Evolutionary conservation across 2,329 filamentous ascomycete genomes (phyloP).

Genomic region (Penicillium freii): DNA sequence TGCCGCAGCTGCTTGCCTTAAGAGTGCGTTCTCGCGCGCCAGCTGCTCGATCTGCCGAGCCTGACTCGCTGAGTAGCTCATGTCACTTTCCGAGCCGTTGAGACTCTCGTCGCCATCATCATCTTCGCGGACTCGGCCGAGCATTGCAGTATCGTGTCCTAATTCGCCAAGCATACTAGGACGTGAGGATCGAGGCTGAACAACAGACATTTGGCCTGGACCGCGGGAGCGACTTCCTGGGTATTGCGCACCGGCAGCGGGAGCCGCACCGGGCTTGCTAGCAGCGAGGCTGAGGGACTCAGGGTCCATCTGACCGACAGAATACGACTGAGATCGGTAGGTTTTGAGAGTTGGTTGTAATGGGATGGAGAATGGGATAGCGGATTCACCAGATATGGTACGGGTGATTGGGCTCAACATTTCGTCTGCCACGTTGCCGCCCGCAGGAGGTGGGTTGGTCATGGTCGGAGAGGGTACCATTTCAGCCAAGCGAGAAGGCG

Average conservation of each 20-base stretch:
- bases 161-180: slow-evolving; percentile 48
- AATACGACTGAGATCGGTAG: slow-evolving; percentile 94
- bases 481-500: slow-evolving; percentile 69
- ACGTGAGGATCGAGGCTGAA: slow-evolving; percentile 77
- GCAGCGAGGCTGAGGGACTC: slow-evolving; percentile 49
- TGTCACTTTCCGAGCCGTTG: slow-evolving; percentile 40
- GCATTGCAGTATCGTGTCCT: slow-evolving; percentile 46
- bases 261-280: slow-evolving; percentile 30
- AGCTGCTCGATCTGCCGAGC: slow-evolving; percentile 49
- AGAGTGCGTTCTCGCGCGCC: slow-evolving; percentile 47
- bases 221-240: slow-evolving; percentile 37
- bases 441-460: slow-evolving; percentile 49
- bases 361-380: slow-evolving; percentile 80
- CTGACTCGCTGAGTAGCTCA: slow-evolving; percentile 40
- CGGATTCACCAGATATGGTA: slow-evolving; percentile 51
- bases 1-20: slow-evolving; percentile 46
- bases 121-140: slow-evolving; percentile 50
- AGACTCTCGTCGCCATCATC: slow-evolving; percentile 47
- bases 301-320: slow-evolving; percentile 81
- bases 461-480: slow-evolving; percentile 74
- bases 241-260: slow-evolving; percentile 23
- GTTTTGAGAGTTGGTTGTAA: slow-evolving; percentile 88
- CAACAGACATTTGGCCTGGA: slow-evolving; percentile 58
- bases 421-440: slow-evolving; percentile 50
- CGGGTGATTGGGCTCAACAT: slow-evolving; percentile 51